Percentiles rank a stretch among this genome's conserved stretches.
phyloP scores from a whole-genome alignment of 768 basidiomycete species.

The Mrakia gelida region DNA sequence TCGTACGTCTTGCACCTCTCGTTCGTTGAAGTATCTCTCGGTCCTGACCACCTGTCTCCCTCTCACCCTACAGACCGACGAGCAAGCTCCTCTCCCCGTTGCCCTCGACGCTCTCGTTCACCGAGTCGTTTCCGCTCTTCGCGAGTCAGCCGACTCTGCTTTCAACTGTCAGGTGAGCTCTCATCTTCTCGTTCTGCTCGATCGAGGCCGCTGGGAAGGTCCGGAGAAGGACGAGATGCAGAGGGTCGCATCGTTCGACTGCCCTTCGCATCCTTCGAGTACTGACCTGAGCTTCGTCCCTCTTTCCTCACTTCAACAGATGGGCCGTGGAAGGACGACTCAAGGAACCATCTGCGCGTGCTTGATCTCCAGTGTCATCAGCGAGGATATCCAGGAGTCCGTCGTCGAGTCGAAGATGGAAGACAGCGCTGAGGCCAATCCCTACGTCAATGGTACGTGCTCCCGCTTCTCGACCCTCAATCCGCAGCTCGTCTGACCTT shows the following conservation, averaged over 20 bases:
- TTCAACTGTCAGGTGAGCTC: conserved; percentile 91
- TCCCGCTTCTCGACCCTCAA: no score
- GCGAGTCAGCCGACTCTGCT: conserved; percentile 52
- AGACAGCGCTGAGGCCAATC: conserved; percentile 14
- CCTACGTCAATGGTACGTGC: conserved; percentile 27
- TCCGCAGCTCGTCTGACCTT: neutral
- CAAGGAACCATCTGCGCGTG: conserved; percentile 93
- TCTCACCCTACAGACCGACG: conserved; percentile 71
- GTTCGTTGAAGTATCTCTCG: conserved; percentile 29
- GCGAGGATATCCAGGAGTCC: conserved; percentile 28
- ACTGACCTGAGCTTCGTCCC: neutral
- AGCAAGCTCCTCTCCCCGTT: conserved; percentile 88
- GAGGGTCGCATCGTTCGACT: no score
- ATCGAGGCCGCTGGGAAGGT: no score
- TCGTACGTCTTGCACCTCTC: conserved; percentile 54
- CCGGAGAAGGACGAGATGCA: no score
- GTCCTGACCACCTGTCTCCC: no score
- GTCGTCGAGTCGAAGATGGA: neutral
- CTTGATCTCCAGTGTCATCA: conserved; percentile 63
- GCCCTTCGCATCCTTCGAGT: no score
- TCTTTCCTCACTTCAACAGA: conserved; percentile 38
- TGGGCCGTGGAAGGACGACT: conserved; percentile 61
- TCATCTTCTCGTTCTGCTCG: neutral
- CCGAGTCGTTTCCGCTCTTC: conserved; percentile 57
- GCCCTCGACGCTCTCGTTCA: conserved; percentile 74